These are phyloP conservation scores for Lunularia cruciata DNA, from an alignment of 225 moss, liverwort and hornwort genomes.

Conservation along the genomic window DNA sequence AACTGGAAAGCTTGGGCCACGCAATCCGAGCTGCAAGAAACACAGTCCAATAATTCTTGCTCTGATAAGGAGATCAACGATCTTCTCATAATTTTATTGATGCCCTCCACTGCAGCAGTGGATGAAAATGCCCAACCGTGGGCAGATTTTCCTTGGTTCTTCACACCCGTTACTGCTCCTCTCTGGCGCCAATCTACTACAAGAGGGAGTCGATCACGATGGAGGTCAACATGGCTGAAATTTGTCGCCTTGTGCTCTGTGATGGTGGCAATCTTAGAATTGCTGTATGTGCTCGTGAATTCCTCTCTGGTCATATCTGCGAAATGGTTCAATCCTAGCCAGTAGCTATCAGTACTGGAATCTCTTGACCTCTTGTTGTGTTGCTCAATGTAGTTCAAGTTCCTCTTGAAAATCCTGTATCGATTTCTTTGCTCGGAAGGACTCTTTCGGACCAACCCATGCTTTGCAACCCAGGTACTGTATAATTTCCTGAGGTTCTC, in stretches of 20 bases:
- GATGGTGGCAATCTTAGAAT: background rate
- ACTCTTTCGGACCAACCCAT: background rate
- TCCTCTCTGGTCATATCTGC: background rate
- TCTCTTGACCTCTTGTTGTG: background rate
- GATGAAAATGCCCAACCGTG: constrained; percentile 15
- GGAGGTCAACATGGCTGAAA: background rate
- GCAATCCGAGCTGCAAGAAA: background rate
- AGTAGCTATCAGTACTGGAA: too few relatives aligned
- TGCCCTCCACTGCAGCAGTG: constrained; percentile 10
- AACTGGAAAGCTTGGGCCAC: constrained; percentile 5
- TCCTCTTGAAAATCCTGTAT: background rate
- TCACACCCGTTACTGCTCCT: constrained; percentile 9
- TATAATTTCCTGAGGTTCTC: background rate
- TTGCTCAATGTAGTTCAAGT: constrained; percentile 4
- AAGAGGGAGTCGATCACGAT: background rate
- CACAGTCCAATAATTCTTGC: constrained; percentile 12
- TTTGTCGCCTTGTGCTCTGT: background rate
- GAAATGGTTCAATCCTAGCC: constrained; percentile 6
- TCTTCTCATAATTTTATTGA: constrained; percentile 1
- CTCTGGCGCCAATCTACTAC: constrained; percentile 2
- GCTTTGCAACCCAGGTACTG: background rate
- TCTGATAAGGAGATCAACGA: constrained; percentile 11
- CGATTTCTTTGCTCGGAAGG: background rate
- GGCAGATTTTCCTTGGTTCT: background rate
- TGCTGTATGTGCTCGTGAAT: background rate